A percentile compares a stretch with the other conserved stretches of the same genome.
phyloP scores from a whole-genome alignment of 139 green algal genomes.

The Micromonas pusilla region DNA sequence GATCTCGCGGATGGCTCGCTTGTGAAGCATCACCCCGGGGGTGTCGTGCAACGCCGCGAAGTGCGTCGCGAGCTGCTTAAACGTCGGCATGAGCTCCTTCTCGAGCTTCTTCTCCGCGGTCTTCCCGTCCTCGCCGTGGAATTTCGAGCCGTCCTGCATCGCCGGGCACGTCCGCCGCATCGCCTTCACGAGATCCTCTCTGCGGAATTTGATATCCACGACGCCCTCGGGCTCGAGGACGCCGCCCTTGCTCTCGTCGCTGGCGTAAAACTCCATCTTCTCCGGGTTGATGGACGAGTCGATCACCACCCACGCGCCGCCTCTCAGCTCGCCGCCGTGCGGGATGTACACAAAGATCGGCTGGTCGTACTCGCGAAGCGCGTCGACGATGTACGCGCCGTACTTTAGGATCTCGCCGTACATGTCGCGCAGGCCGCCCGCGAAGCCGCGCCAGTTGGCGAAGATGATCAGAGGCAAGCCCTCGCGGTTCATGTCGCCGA shows the following conservation, averaged over 20 bases:
- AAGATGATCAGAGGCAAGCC: constrained; percentile 89
- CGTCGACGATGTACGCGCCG: constrained; percentile 85
- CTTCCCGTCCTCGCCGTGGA: not conserved
- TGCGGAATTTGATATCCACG: constrained; percentile 94
- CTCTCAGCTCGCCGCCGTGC: constrained; percentile 75
- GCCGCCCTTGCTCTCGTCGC: constrained; percentile 50
- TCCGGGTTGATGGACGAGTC: constrained; percentile 82
- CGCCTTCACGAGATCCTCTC: constrained; percentile 58
- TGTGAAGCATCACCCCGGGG: constrained; percentile 77
- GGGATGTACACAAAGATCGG: constrained; percentile 91
- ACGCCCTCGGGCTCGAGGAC: constrained; percentile 91
- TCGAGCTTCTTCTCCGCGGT: not conserved
- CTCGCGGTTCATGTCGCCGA: constrained; percentile 91
- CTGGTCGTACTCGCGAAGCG: constrained; percentile 74
- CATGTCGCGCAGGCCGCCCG: constrained; percentile 83
- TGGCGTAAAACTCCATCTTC: constrained; percentile 43
- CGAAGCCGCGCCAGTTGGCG: constrained; percentile 95
- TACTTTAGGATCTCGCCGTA: constrained; percentile 91
- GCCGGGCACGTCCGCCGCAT: constrained; percentile 77
- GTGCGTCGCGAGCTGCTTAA: constrained; percentile 51
- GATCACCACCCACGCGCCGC: constrained; percentile 92
- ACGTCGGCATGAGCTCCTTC: constrained; percentile 70
- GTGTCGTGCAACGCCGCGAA: constrained; percentile 97
- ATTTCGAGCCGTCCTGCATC: constrained; percentile 32
- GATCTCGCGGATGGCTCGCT: constrained; percentile 66